These are phyloP conservation scores for Ustulina deusta DNA, from an alignment of 2,329 filamentous ascomycete genomes.

Conservation along the genomic window DNA sequence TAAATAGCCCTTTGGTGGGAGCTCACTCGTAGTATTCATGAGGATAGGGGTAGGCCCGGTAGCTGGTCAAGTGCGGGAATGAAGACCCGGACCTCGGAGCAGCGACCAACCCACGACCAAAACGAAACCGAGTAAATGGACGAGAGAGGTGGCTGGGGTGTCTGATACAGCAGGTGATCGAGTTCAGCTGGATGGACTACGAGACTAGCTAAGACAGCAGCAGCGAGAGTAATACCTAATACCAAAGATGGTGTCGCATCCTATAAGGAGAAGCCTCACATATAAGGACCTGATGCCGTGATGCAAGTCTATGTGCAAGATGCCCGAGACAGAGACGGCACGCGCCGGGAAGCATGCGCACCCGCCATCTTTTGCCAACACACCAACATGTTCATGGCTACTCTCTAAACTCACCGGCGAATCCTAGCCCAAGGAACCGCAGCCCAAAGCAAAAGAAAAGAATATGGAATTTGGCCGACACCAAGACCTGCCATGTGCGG, in stretches of 20 bases:
- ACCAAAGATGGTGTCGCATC: constrained; percentile 14
- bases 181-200: constrained; percentile 35
- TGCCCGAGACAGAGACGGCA: constrained; percentile 21
- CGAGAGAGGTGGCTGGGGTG: constrained; percentile 14
- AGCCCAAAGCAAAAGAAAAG: constrained; percentile 3
- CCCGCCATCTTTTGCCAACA: constrained; percentile 8
- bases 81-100: background rate
- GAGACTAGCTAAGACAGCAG: constrained; percentile 25
- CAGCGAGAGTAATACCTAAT: constrained; percentile 1
- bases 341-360: constrained; percentile 26
- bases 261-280: constrained; percentile 23
- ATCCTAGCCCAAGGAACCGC: constrained; percentile 7
- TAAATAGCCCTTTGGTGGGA: constrained; percentile 15
- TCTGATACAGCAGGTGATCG: constrained; percentile 35
- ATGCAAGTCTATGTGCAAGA: constrained; percentile 28
- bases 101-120: constrained; percentile 12
- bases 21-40: constrained; percentile 20
- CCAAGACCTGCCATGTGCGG: constrained; percentile 38
- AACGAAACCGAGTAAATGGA: constrained; percentile 16
- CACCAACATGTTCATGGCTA: constrained; percentile 32
- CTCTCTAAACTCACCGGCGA: constrained; percentile 2
- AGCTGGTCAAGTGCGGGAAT: constrained; percentile 21
- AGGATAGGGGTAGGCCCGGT: constrained; percentile 8
- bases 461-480: constrained; percentile 29
- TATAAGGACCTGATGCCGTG: constrained; percentile 36